Evolutionary conservation across 805 yeast species (phyloP).

Genomic region (Candida railenensis): DNA sequence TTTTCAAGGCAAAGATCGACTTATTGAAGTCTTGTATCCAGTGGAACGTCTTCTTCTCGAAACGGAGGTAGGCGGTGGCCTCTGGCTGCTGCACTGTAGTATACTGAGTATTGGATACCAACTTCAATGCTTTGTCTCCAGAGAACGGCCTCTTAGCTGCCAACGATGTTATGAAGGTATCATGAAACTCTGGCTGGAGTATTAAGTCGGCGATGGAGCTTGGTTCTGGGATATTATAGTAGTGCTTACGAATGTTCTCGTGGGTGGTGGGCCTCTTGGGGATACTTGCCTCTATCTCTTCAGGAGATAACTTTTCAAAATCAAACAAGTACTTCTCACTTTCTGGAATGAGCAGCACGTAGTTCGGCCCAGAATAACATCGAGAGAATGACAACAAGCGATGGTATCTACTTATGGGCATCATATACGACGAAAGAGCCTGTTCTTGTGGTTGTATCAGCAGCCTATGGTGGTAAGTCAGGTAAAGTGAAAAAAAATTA

Average conservation of each 20-base stretch:
- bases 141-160: slow-evolving; percentile 25
- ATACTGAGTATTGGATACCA: slow-evolving; percentile 16
- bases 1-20: slow-evolving; percentile 9
- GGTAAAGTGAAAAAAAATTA: too few relatives aligned
- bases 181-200: slow-evolving; percentile 27
- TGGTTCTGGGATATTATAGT: slow-evolving; percentile 32
- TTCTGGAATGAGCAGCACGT: slow-evolving; percentile 26
- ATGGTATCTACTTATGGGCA: neutral
- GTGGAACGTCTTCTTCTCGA: slow-evolving; percentile 23
- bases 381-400: neutral
- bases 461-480: neutral
- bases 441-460: too few relatives aligned
- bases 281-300: slow-evolving; percentile 32
- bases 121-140: slow-evolving; percentile 23
- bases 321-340: slow-evolving; percentile 26
- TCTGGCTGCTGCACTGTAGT: neutral
- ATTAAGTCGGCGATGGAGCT: slow-evolving; percentile 33
- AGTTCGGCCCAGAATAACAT: neutral
- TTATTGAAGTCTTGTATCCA: slow-evolving; percentile 31
- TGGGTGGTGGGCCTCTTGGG: slow-evolving; percentile 25
- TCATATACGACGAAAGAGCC: too few relatives aligned
- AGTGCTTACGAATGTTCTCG: slow-evolving; percentile 13
- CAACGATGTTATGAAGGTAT: slow-evolving; percentile 28
- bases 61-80: slow-evolving; percentile 20
- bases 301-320: slow-evolving; percentile 24